Evolutionary conservation across 2,329 filamentous ascomycete species (phyloP).

Genomic region (Calonectria henricotiae): DNA sequence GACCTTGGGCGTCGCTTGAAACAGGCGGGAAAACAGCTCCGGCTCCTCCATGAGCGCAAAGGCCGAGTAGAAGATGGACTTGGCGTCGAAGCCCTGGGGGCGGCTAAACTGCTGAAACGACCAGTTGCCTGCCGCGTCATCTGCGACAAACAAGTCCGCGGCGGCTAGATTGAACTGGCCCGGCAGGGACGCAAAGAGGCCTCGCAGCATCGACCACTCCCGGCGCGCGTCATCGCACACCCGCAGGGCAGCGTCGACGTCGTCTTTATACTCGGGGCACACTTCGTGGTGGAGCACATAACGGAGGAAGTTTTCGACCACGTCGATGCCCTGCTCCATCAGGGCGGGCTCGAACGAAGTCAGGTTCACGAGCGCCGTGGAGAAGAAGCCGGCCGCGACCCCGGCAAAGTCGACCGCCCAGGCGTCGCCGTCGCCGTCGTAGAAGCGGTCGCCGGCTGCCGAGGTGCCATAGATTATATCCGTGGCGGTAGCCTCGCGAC

Average conservation of each 20-base stretch:
- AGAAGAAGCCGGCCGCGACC: slow-evolving; percentile 86
- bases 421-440: slow-evolving; percentile 67
- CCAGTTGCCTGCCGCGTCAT: slow-evolving; percentile 53
- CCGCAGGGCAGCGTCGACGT: slow-evolving; percentile 77
- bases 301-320: slow-evolving; percentile 89
- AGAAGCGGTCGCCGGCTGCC: slow-evolving; percentile 64
- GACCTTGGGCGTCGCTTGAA: slow-evolving; percentile 54
- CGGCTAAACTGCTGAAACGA: slow-evolving; percentile 49
- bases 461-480: slow-evolving; percentile 71
- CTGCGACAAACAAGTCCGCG: slow-evolving; percentile 75
- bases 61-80: slow-evolving; percentile 63
- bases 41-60: slow-evolving; percentile 60
- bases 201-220: slow-evolving; percentile 76
- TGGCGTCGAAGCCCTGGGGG: slow-evolving; percentile 62
- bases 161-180: slow-evolving; percentile 88
- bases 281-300: slow-evolving; percentile 90
- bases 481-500: slow-evolving; percentile 75
- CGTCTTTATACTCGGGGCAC: slow-evolving; percentile 82
- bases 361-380: slow-evolving; percentile 68
- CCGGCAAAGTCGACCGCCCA: slow-evolving; percentile 88
- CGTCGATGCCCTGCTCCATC: slow-evolving; percentile 73
- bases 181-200: slow-evolving; percentile 73
- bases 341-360: slow-evolving; percentile 70
- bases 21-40: slow-evolving; percentile 54
- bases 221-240: slow-evolving; percentile 78